These are phyloP conservation scores for Fusarium sublunatum DNA, from an alignment of 2,329 filamentous ascomycete species.

Conservation along the genomic window DNA sequence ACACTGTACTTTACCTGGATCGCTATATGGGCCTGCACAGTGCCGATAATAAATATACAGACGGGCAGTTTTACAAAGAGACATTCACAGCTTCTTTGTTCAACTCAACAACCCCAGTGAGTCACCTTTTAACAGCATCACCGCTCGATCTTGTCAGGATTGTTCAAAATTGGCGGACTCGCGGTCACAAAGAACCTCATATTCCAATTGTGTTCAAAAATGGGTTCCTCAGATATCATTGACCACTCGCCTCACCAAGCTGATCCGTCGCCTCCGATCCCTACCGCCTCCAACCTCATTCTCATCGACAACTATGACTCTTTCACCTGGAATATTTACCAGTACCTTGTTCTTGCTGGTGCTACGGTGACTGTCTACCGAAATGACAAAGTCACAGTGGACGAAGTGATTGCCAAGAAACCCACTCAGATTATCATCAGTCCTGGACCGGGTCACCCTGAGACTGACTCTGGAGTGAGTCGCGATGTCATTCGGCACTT, in stretches of 20 bases:
- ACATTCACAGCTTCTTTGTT: slow-evolving; percentile 37
- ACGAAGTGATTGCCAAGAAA: slow-evolving; percentile 83
- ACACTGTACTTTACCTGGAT: slow-evolving; percentile 31
- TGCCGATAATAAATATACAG: neutral
- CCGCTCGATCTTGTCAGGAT: slow-evolving; percentile 15
- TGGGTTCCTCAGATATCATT: slow-evolving; percentile 64
- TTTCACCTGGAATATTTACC: slow-evolving; percentile 99
- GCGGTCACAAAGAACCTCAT: neutral
- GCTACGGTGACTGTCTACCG: slow-evolving; percentile 89
- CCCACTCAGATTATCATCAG: slow-evolving; percentile 96
- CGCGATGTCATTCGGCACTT: slow-evolving; percentile 92
- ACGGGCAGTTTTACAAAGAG: slow-evolving; percentile 20
- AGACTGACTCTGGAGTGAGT: slow-evolving; percentile 91
- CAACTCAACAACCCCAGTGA: slow-evolving; percentile 30
- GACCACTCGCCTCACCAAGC: slow-evolving; percentile 92
- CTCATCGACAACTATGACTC: slow-evolving; percentile 99
- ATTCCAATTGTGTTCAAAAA: slow-evolving; percentile 47
- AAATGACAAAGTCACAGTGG: slow-evolving; percentile 90
- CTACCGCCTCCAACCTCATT: slow-evolving; percentile 88
- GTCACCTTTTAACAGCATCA: slow-evolving; percentile 38
- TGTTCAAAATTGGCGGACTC: slow-evolving; percentile 2
- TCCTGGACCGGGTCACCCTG: slow-evolving; percentile 92
- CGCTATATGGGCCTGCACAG: neutral
- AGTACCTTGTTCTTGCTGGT: slow-evolving; percentile 96
- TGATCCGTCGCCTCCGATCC: slow-evolving; percentile 75